Evolutionary conservation across 108 stramenopile genomes (phyloP), one percentile per base, ranked within the genome.

Genomic region (Hondaea fermentalgiana): DNA sequence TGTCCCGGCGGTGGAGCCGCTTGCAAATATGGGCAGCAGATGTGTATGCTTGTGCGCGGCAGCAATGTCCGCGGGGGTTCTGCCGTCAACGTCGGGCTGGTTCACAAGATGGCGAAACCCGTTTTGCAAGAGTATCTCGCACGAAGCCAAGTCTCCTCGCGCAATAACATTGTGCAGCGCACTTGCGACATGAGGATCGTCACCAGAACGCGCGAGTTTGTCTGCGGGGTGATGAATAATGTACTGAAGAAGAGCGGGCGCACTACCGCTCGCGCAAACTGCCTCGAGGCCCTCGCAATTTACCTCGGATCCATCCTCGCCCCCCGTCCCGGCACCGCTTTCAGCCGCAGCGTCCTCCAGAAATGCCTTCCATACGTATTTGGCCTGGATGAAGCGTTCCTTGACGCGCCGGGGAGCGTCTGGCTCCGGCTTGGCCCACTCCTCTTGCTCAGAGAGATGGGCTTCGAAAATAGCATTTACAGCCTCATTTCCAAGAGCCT

Each of bases 321-420:
- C 35, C 35, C 35, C 35, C 1, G 35, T 35, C 35, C 35, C 35
- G 35, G 2, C 35, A 35, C 35, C 35, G 2, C 35, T 35, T 35
- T 35, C 35, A 35, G 35, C 35, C 35, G 35, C 2, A 35, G 35
- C 35, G 35, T 35, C 35, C 57, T 29, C 1, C 57, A 57, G 1
- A 29, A 89, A 89, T 4, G 44, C 72, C 21, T 88, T 88, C 89
- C 89, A 60, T 58, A 59, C 87, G 76, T 92, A 93, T 87, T 93
- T 93, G 69, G 87, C 87, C 3, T 88, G 58, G 64, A 93, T 93
- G 64, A 72, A 93, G 0, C 45, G 47, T 87, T 93, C 91, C 57
- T 88, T 44, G 44, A 57, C 55, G 16, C 28, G 42, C 21, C 91
- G 72, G 17, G 87, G 72, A 0, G 91, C 72, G 21, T 57, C 35